A percentile compares a stretch with the other conserved stretches of the same genome.
These are phyloP conservation scores for Phaeosphaeriaceae sp. DNA, from an alignment of 2,329 filamentous ascomycete species.

Conservation along the genomic window DNA sequence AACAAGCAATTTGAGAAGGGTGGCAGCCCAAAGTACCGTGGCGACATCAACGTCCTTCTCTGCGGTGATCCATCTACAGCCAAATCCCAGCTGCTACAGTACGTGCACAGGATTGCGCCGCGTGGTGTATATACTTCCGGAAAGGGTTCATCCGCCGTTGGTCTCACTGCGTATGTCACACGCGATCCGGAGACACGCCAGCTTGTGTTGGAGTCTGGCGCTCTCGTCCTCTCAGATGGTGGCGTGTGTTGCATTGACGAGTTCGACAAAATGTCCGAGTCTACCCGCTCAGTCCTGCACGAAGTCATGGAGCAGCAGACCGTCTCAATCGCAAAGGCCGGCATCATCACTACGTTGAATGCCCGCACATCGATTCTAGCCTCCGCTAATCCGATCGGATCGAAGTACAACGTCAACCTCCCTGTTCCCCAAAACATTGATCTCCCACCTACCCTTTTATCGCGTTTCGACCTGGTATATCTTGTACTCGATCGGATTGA, in stretches of 20 bases:
- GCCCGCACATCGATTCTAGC: conserved; percentile 94
- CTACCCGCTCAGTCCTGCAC: conserved; percentile 75
- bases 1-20: conserved; percentile 99
- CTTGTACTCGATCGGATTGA: conserved; percentile 94
- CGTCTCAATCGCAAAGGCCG: conserved; percentile 78
- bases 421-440: conserved; percentile 99
- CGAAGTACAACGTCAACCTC: conserved; percentile 94
- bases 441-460: conserved; percentile 90
- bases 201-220: conserved; percentile 76
- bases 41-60: conserved; percentile 95
- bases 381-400: conserved; percentile 96
- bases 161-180: conserved; percentile 79
- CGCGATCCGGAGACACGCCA: conserved; percentile 76
- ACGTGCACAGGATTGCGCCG: conserved; percentile 97
- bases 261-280: conserved; percentile 81
- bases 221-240: conserved; percentile 75
- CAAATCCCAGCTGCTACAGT: conserved; percentile 92
- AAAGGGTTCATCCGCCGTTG: conserved; percentile 77
- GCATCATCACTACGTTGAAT: conserved; percentile 87
- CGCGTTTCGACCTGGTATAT: conserved; percentile 96
- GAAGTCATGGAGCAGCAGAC: conserved; percentile 86
- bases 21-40: conserved; percentile 92
- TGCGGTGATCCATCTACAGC: conserved; percentile 97
- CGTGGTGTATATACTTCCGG: conserved; percentile 81
- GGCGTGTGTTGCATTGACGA: conserved; percentile 82